Conservation (phyloP, 208 protist genomes). For the Kentomonas sorsogonicus region DNA sequence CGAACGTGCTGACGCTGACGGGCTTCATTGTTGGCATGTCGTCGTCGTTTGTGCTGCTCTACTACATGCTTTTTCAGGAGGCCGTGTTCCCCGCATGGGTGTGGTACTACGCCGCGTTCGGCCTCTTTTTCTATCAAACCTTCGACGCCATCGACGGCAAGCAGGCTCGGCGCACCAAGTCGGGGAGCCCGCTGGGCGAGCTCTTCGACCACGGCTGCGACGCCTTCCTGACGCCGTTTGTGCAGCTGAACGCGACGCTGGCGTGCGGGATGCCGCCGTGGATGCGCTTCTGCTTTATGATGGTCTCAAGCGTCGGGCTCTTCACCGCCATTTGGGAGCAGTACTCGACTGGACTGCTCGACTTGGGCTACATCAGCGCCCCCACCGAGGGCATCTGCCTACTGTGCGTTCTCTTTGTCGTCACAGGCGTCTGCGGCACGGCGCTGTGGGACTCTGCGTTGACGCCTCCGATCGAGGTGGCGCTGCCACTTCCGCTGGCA, state of each 20-base stretch:
- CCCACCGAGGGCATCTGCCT: constrained; percentile 86
- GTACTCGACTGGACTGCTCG: constrained; percentile 87
- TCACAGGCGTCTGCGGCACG: constrained; percentile 34
- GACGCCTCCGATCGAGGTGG: constrained; percentile 31
- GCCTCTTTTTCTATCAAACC: constrained; percentile 89
- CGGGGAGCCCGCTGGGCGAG: constrained; percentile 90
- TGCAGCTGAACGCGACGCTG: constrained; percentile 53
- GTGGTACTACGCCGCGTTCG: constrained; percentile 63
- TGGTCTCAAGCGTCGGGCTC: constrained; percentile 45
- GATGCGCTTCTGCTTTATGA: constrained; percentile 43
- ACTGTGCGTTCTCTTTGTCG: constrained; percentile 46
- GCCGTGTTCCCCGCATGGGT: constrained; percentile 83
- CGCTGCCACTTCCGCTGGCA: constrained; percentile 11
- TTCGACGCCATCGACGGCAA: constrained; percentile 95
- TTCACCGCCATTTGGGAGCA: constrained; percentile 87
- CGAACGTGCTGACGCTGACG: constrained; percentile 82
- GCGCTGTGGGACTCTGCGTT: constrained; percentile 43
- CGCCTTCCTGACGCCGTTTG: constrained; percentile 77
- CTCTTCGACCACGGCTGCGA: constrained; percentile 96
- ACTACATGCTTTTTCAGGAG: constrained; percentile 46
- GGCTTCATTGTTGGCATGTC: constrained; percentile 76
- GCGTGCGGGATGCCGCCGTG: constrained; percentile 31
- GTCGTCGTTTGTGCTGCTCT: constrained; percentile 45
- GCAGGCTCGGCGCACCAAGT: constrained; percentile 90
- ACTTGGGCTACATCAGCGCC: constrained; percentile 84